Percentiles rank a stretch among this genome's conserved stretches.
Conservation (phyloP, 2,329 filamentous ascomycete species). For the Fusarium sp. region DNA sequence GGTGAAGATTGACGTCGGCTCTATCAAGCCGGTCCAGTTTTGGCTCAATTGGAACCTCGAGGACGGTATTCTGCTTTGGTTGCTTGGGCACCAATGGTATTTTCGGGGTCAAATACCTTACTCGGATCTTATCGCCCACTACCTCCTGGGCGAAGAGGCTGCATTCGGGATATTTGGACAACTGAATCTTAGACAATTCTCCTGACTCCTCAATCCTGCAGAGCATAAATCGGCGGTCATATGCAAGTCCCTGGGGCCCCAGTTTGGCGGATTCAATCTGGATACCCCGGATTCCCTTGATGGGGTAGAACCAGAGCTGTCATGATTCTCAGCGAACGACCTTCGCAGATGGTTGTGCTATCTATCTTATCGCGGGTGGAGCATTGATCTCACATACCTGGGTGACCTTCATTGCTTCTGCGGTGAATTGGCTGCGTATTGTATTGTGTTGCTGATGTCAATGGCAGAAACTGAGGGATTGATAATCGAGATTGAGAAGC, state of each 20-base stretch:
- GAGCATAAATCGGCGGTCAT: slow-evolving; percentile 82
- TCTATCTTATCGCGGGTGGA: neutral
- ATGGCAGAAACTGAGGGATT: slow-evolving; percentile 28
- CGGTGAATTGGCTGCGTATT: slow-evolving; percentile 5
- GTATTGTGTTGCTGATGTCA: slow-evolving; percentile 23
- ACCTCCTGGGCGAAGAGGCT: slow-evolving; percentile 76
- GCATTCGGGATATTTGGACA: slow-evolving; percentile 71
- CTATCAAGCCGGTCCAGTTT: slow-evolving; percentile 60
- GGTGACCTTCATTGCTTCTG: slow-evolving; percentile 52
- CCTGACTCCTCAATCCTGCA: slow-evolving; percentile 65
- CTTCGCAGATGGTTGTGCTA: neutral
- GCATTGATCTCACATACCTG: slow-evolving; percentile 38
- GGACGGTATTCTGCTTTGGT: slow-evolving; percentile 54
- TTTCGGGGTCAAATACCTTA: slow-evolving; percentile 60
- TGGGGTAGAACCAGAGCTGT: slow-evolving; percentile 78
- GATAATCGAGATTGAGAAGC: slow-evolving; percentile 31
- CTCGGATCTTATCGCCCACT: slow-evolving; percentile 55
- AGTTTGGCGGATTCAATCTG: slow-evolving; percentile 68
- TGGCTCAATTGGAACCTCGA: slow-evolving; percentile 73
- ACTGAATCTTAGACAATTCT: slow-evolving; percentile 71
- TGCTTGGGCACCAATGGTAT: slow-evolving; percentile 58
- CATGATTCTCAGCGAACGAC: slow-evolving; percentile 13
- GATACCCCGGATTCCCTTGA: slow-evolving; percentile 80
- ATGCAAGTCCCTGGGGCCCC: slow-evolving; percentile 72
- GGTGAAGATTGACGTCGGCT: slow-evolving; percentile 72